Evolutionary conservation across 176 grass and related monocot species (phyloP), one percentile per base, ranked within the genome.

Genomic region (Dactylis glomerata): DNA sequence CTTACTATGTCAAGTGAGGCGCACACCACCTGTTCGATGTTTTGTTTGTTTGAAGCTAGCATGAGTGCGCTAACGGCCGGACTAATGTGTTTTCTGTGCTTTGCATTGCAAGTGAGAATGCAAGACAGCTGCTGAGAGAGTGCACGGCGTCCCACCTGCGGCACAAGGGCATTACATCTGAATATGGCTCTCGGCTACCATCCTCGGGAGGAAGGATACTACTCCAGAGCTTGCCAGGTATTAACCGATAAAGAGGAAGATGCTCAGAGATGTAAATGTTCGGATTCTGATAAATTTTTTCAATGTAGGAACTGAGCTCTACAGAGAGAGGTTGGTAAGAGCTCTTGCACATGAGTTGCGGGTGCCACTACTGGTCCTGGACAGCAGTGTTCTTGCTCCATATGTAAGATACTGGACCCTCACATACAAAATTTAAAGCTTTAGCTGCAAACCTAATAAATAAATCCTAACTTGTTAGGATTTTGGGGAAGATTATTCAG

Each of bases 251-350:
- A 87, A 26, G 32, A 79, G 27, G 24, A 50, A 68, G 13, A 84
- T 75, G 67, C 28, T 61, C 68, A 67, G 37, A 42, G 30, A 68
- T 85, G 24, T 24, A 61, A 83, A 58, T 49, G 40, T 52, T 80
- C 20, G 36, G 23, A 13, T 82, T 86, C 42, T 93, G 83, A 73
- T 40, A n/a, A n/a, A 42, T 81, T 71, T 71, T 4, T 84, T 72
- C 72, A 59, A 44, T 92, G 57, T 74, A 98, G 96, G 96, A 94
- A 98, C 96, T 80, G 96, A 98, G 82, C 93, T 98, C 67, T 95
- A 92, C 81, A 85, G 91, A 82, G 96, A 98, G 85, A 93, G 93
- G 86, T 67, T 98, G 66, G 88, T 98, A 73, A 95, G 94, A 92
- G 93, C 91, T 68, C 73, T 96, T 22, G 96, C 96, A 54, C 83